Evolutionary conservation across 257 asterid genomes (phyloP), one percentile per base, ranked within the genome.

Genomic region (Lantana camara): DNA sequence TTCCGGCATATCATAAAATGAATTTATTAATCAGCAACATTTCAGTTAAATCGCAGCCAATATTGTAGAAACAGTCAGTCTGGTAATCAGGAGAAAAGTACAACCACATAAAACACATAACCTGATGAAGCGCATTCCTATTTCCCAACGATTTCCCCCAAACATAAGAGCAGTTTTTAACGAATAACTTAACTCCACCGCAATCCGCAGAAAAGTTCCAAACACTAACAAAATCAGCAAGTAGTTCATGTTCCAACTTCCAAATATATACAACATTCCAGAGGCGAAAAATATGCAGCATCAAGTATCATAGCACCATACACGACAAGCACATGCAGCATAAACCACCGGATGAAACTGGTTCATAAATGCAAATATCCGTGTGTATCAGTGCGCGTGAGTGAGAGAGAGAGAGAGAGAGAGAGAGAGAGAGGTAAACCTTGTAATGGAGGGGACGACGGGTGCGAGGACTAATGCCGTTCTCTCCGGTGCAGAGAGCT

Each of bases 401-500:
- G n/a, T 5, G 27, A 9, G 19, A 17, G 14, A 19, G 9, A 35
- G 44, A 89, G 40, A 30, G 35, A 30, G 35, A 30, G 35, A 30
- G 35, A 30, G 4, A 30, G 35, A 30, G 13, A 2, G 23, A 7
- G 17, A 16, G 12, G 14, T 7, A 34, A 41, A 89, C 96, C 95
- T 86, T 86, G 80, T 69, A 86, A 76, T 86, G 95, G 49, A 89
- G 93, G 64, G 93, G 87, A 7, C 79, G 72, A 34, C 82, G 87
- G 44, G 86, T 82, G 64, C 60, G 77, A 19, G 86, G 82, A 12
- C 91, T 83, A 59, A 79, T 60, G 73, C 96, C 96, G 63, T 71
- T 89, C 80, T 89, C 96, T 21, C 95, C 96, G 21, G 93, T 86
- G 67, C 96, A 89, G 42, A 89, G 86, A 35, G 96, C 95, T 78